Conservation (phyloP, 495 filamentous ascomycete species). For the Xylaria longipes region DNA sequence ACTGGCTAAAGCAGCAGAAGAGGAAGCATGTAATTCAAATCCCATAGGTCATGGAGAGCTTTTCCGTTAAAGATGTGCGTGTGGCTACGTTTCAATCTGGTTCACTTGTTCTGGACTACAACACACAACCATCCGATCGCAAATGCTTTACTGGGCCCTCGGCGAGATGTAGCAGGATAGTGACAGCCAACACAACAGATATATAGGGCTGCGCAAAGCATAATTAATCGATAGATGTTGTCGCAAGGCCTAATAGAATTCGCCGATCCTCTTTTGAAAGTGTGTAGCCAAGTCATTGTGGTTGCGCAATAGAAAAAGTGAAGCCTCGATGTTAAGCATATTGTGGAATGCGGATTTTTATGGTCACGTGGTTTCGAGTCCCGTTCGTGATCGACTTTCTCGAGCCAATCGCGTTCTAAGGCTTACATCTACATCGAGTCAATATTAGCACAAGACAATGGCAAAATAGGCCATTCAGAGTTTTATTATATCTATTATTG, state of each 20-base stretch:
- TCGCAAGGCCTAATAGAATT: constrained; percentile 8
- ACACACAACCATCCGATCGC: constrained; percentile 1
- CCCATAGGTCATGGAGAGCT: neutral
- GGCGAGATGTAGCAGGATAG: neutral
- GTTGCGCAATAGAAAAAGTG: constrained; percentile 13
- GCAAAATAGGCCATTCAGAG: neutral
- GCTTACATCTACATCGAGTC: neutral
- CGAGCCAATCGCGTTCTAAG: neutral
- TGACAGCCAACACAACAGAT: neutral
- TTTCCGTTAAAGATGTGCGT: neutral
- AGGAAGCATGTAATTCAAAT: neutral
- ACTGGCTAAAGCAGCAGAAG: constrained; percentile 10
- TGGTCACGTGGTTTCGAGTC: constrained; percentile 28
- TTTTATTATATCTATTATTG: neutral
- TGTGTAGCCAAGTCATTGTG: neutral
- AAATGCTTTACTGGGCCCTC: neutral
- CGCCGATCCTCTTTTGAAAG: neutral
- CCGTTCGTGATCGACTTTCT: constrained; percentile 21
- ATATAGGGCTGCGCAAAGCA: constrained; percentile 1
- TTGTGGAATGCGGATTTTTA: neutral
- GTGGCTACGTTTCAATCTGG: neutral
- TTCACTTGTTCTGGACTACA: neutral
- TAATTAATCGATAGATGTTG: neutral
- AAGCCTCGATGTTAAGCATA: neutral
- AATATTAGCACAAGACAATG: neutral